Evolutionary conservation across 169 alveolate species (phyloP).

Genomic region (Eimeria praecox): DNA sequence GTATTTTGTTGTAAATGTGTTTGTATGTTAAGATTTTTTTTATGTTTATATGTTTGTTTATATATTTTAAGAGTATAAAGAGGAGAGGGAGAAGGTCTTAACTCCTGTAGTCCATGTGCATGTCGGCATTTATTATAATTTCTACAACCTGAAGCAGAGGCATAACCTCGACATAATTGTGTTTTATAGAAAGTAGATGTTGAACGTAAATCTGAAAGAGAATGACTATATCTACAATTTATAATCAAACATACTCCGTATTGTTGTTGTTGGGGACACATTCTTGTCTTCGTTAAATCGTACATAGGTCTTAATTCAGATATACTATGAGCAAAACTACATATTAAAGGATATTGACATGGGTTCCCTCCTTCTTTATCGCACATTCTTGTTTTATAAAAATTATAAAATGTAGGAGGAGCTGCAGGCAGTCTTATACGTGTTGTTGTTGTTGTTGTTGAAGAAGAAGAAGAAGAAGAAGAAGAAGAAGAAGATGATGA

Average conservation of each 20-base stretch:
- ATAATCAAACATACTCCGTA: no score
- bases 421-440: background rate
- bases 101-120: background rate
- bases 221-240: no score
- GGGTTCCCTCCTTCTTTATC: background rate
- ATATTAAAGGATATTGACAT: background rate
- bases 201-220: no score
- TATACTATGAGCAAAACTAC: background rate
- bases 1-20: no score
- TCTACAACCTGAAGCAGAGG: background rate
- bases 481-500: no score
- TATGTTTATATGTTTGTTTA: no score
- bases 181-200: no score
- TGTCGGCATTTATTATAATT: background rate
- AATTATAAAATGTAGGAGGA: background rate
- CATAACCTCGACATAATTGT: background rate
- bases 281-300: background rate
- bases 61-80: background rate
- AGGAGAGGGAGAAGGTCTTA: background rate
- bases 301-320: background rate
- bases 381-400: background rate
- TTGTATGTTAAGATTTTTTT: no score
- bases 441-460: no score
- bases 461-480: no score
- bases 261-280: background rate